A percentile compares a stretch with the other conserved stretches of the same genome.
Conservation (phyloP, 805 yeast genomes). For the Candida orba region DNA sequence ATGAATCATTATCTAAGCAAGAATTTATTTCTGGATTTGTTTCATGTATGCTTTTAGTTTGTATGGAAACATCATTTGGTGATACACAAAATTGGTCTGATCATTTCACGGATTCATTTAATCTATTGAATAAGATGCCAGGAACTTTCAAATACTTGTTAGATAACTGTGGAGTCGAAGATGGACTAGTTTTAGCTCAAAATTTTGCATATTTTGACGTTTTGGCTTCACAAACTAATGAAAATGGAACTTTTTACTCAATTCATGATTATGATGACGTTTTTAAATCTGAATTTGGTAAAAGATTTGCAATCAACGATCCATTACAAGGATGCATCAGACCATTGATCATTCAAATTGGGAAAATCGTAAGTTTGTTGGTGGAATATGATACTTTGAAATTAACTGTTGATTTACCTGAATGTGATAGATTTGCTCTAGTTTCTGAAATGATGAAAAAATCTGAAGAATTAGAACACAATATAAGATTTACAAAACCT, state of each 20-base stretch:
- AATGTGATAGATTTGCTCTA: conserved; percentile 14
- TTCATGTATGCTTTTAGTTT: conserved; percentile 16
- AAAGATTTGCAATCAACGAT: conserved; percentile 2
- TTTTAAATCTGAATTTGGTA: not conserved
- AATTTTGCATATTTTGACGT: conserved; percentile 20
- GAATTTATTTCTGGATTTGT: conserved; percentile 14
- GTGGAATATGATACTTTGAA: conserved; percentile 16
- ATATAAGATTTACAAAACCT: conserved; percentile 41
- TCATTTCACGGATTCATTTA: conserved; percentile 14
- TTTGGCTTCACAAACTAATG: conserved; percentile 21
- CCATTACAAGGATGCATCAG: conserved; percentile 23
- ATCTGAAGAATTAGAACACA: conserved; percentile 32
- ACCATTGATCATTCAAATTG: conserved; percentile 18
- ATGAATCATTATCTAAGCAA: conserved; percentile 11
- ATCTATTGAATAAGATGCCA: conserved; percentile 17
- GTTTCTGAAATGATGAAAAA: conserved; percentile 14
- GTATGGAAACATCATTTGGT: conserved; percentile 20
- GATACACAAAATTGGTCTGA: conserved; percentile 18
- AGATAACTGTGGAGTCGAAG: conserved; percentile 7
- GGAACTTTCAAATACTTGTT: conserved; percentile 13
- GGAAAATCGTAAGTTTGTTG: conserved; percentile 16
- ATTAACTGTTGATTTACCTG: conserved; percentile 5
- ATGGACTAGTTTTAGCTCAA: conserved; percentile 20
- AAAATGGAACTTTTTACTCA: conserved; percentile 24
- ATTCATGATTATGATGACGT: conserved; percentile 15